Evolutionary conservation across 164 flowering plant species (phyloP).

Genomic region (Warburgia ugandensis): DNA sequence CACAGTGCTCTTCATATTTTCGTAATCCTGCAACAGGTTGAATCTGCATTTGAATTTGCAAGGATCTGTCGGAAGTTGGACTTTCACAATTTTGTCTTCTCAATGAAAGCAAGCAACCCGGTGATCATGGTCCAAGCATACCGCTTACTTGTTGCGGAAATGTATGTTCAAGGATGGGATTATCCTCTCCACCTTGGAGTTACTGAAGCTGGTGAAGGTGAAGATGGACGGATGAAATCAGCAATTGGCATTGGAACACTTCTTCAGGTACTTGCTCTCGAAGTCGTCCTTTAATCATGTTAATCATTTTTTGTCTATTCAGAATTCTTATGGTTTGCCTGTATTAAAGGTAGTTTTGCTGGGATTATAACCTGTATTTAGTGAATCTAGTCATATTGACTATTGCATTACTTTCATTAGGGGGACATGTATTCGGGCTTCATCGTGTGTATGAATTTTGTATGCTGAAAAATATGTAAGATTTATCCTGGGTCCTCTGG

Average conservation of each 20-base stretch:
- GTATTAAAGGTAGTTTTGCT: too few relatives aligned
- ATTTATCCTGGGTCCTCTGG: too few relatives aligned
- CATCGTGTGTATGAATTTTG: too few relatives aligned
- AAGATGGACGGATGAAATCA: conserved; percentile 99
- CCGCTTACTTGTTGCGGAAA: conserved; percentile 89
- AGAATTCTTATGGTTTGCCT: too few relatives aligned
- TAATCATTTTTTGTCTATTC: conserved; percentile 3
- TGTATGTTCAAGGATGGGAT: conserved; percentile 97
- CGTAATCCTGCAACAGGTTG: conserved; percentile 55
- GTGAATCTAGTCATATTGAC: too few relatives aligned
- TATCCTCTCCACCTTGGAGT: conserved; percentile 96
- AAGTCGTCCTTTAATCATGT: not conserved
- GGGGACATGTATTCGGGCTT: too few relatives aligned
- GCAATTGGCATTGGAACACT: conserved; percentile 98
- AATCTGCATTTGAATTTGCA: conserved; percentile 98
- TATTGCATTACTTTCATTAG: too few relatives aligned
- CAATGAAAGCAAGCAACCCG: conserved; percentile 99
- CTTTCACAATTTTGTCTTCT: conserved; percentile 88
- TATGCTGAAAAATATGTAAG: too few relatives aligned
- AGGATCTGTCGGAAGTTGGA: conserved; percentile 90
- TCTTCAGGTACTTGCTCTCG: conserved; percentile 56
- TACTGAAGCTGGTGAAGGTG: conserved; percentile 99
- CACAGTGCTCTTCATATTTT: conserved; percentile 1
- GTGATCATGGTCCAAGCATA: conserved; percentile 98
- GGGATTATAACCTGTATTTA: too few relatives aligned